Conservation (phyloP, 75 land plant genomes). For the Cupressus sempervirens region DNA sequence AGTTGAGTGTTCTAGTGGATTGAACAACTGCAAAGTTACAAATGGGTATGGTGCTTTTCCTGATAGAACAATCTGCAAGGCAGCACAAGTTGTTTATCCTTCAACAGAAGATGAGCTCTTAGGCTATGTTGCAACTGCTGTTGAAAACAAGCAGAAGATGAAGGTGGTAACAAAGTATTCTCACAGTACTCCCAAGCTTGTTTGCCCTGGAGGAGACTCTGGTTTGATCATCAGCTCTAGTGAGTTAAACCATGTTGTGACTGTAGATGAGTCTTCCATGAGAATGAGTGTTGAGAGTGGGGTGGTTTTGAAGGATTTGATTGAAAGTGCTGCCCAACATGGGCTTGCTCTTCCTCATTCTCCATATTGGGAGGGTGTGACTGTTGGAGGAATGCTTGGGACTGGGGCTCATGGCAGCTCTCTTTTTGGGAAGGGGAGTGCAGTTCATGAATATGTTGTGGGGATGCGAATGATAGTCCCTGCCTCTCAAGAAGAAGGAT, state of each 20-base stretch:
- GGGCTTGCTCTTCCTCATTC: conserved; percentile 35
- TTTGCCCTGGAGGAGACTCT: conserved; percentile 32
- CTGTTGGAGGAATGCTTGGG: conserved; percentile 35
- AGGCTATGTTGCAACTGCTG: conserved; percentile 21
- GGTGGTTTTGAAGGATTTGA: conserved; percentile 15
- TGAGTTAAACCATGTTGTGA: background rate
- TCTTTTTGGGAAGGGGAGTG: conserved; percentile 33
- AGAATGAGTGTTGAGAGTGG: conserved; percentile 29
- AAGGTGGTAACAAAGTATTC: conserved; percentile 16
- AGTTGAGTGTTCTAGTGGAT: background rate
- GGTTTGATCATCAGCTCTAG: conserved; percentile 32
- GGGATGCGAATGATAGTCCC: conserved; percentile 31
- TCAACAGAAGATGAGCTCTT: conserved; percentile 34
- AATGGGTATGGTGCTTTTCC: conserved; percentile 37
- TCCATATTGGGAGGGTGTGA: conserved; percentile 49
- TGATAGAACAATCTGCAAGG: conserved; percentile 41
- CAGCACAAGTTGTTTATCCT: conserved; percentile 32
- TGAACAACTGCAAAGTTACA: conserved; percentile 23
- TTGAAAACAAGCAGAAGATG: conserved; percentile 30
- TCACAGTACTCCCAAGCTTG: conserved; percentile 48
- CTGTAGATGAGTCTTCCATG: conserved; percentile 3
- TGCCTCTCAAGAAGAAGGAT: conserved; percentile 36
- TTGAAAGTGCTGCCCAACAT: conserved; percentile 15
- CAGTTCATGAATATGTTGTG: conserved; percentile 42
- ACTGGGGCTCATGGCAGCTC: conserved; percentile 61